Percentiles rank a stretch among this genome's conserved stretches.
These are phyloP conservation scores for Collybiopsis confluens DNA, from an alignment of 768 basidiomycete species.

Conservation along the genomic window DNA sequence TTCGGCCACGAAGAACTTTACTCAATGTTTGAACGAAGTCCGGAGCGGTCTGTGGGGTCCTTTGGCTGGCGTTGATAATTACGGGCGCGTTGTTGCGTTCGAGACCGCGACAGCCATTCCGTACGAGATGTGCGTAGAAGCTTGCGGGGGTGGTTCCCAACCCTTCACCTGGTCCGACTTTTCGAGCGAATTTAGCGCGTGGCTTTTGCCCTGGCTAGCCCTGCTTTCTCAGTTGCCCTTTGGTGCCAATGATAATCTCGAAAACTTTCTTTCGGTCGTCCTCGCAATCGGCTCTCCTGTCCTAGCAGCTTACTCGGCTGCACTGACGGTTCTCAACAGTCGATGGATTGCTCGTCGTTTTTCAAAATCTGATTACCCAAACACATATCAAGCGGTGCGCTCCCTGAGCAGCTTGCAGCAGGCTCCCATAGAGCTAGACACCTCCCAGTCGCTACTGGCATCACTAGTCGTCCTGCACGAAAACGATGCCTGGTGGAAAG, in stretches of 20 bases:
- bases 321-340: conserved; percentile 37
- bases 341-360: conserved; percentile 35
- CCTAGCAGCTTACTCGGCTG: conserved; percentile 42
- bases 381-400: conserved; percentile 24
- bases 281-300: conserved; percentile 41
- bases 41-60: not conserved
- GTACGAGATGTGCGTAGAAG: not conserved
- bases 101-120: not conserved
- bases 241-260: conserved; percentile 32
- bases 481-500: conserved; percentile 40
- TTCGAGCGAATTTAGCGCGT: conserved; percentile 36
- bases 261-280: conserved; percentile 38
- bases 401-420: conserved; percentile 39
- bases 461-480: conserved; percentile 38
- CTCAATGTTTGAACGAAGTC: not conserved
- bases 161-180: conserved; percentile 24
- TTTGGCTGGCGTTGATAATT: not conserved
- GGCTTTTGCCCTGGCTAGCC: conserved; percentile 47
- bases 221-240: conserved; percentile 48
- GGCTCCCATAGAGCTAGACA: conserved; percentile 28
- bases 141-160: not conserved
- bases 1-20: not conserved
- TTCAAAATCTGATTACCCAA: conserved; percentile 24
- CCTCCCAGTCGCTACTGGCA: conserved; percentile 24
- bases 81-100: not conserved